These are phyloP conservation scores for Globisporangium irregulare DNA, from an alignment of 352 stramenopile genomes.

Conservation along the genomic window DNA sequence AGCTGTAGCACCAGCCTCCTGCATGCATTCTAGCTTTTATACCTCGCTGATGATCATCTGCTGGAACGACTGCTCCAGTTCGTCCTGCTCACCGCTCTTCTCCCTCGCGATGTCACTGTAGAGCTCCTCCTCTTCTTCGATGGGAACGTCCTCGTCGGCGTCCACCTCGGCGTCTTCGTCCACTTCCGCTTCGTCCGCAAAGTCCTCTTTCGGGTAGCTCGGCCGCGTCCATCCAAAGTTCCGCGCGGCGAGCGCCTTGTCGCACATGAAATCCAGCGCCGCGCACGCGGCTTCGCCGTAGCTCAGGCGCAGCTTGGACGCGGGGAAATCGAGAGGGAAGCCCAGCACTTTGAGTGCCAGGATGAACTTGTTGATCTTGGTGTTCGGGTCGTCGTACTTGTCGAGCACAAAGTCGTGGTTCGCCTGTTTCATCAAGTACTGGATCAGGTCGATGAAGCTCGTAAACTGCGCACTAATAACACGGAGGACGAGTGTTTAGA, in stretches of 20 bases:
- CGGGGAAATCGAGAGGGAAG: constrained; percentile 80
- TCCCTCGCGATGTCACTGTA: constrained; percentile 58
- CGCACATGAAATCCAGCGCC: constrained; percentile 78
- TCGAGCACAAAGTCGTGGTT: constrained; percentile 80
- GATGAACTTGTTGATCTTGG: constrained; percentile 87
- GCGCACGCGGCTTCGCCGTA: constrained; percentile 76
- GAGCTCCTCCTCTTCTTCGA: constrained; percentile 26
- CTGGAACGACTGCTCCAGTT: constrained; percentile 74
- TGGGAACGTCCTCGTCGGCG: constrained; percentile 16
- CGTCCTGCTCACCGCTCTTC: constrained; percentile 40
- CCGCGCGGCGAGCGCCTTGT: constrained; percentile 61
- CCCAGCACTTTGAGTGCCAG: constrained; percentile 77
- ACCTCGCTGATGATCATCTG: constrained; percentile 83
- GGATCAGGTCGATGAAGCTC: constrained; percentile 68
- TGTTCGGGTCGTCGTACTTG: constrained; percentile 88
- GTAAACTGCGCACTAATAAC: constrained; percentile 68
- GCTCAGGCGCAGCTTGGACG: constrained; percentile 72
- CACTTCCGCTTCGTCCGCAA: constrained; percentile 59
- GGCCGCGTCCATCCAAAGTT: constrained; percentile 69
- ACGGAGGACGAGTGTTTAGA: not conserved
- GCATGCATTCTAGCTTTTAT: not conserved
- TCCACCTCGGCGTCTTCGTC: constrained; percentile 55
- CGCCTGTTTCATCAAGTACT: constrained; percentile 72
- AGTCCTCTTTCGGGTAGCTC: constrained; percentile 72
- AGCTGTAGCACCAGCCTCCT: not conserved